Evolutionary conservation across 306 rosid genomes (phyloP).

Genomic region (Gastrolobium bilobum): DNA sequence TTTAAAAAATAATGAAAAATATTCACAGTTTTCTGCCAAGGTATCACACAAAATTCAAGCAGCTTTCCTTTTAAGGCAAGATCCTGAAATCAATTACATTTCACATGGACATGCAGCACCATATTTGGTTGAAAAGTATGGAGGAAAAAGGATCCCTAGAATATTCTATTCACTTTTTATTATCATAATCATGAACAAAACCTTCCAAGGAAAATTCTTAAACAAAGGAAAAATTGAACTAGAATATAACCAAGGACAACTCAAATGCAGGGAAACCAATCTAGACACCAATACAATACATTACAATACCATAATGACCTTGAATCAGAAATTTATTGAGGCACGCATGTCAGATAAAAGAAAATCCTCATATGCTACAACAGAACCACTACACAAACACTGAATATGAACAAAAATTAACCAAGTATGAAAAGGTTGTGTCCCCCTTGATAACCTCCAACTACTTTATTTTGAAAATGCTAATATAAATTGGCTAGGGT

Average conservation of each 20-base stretch:
- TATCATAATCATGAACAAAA: slow-evolving; percentile 4
- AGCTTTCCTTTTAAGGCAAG: not conserved
- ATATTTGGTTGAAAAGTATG: slow-evolving; percentile 24
- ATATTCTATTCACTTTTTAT: not conserved
- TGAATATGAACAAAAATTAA: slow-evolving; percentile 28
- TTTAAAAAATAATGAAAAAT: not conserved
- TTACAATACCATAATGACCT: not conserved
- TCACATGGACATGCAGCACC: slow-evolving; percentile 16
- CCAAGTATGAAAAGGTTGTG: not conserved
- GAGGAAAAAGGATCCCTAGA: slow-evolving; percentile 8
- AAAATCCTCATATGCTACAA: not conserved
- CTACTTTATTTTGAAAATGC: not conserved
- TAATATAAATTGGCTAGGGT: not conserved
- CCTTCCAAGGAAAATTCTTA: not conserved
- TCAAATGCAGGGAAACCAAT: not conserved
- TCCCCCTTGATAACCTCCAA: not conserved
- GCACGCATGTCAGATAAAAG: not conserved
- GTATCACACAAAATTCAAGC: not conserved
- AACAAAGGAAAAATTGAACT: not conserved
- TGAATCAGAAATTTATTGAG: not conserved
- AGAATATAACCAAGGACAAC: not conserved
- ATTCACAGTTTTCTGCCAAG: not conserved
- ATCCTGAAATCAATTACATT: slow-evolving; percentile 31
- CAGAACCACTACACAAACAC: not conserved
- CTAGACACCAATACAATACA: not conserved